phyloP scores from a whole-genome alignment of 495 filamentous ascomycete species.

The Neurospora hispaniola region DNA sequence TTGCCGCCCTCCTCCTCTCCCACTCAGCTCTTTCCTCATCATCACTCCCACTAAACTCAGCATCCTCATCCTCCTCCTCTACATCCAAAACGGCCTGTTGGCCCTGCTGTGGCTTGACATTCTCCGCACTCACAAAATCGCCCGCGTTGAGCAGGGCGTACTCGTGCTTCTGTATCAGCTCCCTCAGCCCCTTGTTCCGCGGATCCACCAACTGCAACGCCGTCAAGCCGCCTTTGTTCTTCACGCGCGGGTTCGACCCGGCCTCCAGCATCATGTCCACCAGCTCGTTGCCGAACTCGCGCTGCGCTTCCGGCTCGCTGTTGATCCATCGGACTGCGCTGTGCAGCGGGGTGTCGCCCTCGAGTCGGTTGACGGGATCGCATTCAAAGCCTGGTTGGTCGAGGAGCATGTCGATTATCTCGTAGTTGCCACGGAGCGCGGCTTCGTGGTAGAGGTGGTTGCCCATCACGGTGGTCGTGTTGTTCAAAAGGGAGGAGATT shows the following conservation, averaged over 20 bases:
- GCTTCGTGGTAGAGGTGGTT: constrained; percentile 85
- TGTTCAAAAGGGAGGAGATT: constrained; percentile 68
- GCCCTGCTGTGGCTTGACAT: constrained; percentile 13
- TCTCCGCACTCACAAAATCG: constrained; percentile 34
- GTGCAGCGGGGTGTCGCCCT: constrained; percentile 87
- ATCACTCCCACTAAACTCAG: constrained; percentile 42
- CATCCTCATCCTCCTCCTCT: constrained; percentile 33
- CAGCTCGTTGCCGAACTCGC: constrained; percentile 54
- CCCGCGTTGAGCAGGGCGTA: constrained; percentile 47
- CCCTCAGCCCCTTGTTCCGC: constrained; percentile 55
- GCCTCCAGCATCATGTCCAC: constrained; percentile 90
- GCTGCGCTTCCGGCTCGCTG: constrained; percentile 43
- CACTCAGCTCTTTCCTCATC: constrained; percentile 43
- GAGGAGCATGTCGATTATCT: constrained; percentile 82
- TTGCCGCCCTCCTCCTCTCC: constrained; percentile 33
- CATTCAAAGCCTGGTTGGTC: constrained; percentile 94
- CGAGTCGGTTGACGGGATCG: constrained; percentile 69
- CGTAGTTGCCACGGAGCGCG: constrained; percentile 77
- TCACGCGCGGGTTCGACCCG: constrained; percentile 40
- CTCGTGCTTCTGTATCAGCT: constrained; percentile 64
- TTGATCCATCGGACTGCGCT: constrained; percentile 79
- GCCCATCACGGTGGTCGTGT: constrained; percentile 70
- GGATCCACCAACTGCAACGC: constrained; percentile 63
- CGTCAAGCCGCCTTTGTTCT: constrained; percentile 61
- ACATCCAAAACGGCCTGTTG: constrained; percentile 8